Base-by-base conservation (phyloP, 2,329 filamentous ascomycete genomes). In the Arthrobotrys iridis region DNA sequence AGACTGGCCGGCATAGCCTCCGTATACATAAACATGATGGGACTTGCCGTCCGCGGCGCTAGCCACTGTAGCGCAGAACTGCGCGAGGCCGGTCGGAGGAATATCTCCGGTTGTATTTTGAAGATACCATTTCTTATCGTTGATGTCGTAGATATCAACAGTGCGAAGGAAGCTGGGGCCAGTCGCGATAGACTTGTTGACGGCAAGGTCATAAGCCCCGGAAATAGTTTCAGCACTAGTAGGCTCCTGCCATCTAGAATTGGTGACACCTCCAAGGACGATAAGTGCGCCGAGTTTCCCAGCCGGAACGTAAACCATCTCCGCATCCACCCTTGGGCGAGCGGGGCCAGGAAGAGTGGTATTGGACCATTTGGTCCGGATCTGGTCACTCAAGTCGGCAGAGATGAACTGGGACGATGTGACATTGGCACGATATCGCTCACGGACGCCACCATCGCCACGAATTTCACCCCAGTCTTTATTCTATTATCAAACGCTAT, bases 231-330 rank as follows among this genome's bases (percentile, higher is more conserved):
- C 5, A n/a, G 2, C 4, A 2, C 48, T 63, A 50, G 6, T 37
- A 35, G 43, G 8, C 11, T 50, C 40, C 24, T 68, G 55, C 63
- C 60, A 67, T 4, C 67, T 57, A 10, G 64, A 43, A 11, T 59
- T 60, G 5, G 50, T 57, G n/a, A 77, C 76, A 30, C 79, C 79
- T 4, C 79, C 79, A 63, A 80, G 55, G 15, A 78, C 79, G 28
- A 79, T 73, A n/a, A 80, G 46, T 18, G 67, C 74, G 41, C 79
- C 79, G 20, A 77, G 55, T 13, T 77, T 71, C 8, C 78, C 78
- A 43, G 77, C 76, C 2, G 79, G 79, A n/a, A 80, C 7, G 83
- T 84, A 85, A 3, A 83, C 82, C 20, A 85, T 79, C 76, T 84
- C 84, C 3, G 81, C 83, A 66, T 82, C 82, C 3, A 82, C 81